phyloP scores from a whole-genome alignment of 106 monocot species.

The Platanthera guangdongensis region DNA sequence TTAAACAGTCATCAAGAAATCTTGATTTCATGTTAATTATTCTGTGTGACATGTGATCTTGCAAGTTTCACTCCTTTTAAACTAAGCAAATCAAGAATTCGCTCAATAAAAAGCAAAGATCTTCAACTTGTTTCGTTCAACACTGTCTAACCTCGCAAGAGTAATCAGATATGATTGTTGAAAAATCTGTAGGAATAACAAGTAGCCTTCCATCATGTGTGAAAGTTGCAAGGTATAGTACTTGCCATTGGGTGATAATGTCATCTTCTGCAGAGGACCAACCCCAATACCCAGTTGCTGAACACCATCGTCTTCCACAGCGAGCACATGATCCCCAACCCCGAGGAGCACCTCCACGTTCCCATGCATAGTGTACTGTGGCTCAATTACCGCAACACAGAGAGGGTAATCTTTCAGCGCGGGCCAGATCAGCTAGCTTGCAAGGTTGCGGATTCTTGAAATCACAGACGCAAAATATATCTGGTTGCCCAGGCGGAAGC shows the following conservation, averaged over 20 bases:
- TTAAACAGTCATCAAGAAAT: background rate
- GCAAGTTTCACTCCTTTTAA: background rate
- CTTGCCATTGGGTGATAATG: slow-evolving; percentile 74
- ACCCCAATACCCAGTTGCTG: slow-evolving; percentile 55
- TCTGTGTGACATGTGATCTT: background rate
- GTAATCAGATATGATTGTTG: slow-evolving; percentile 72
- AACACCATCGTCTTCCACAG: slow-evolving; percentile 78
- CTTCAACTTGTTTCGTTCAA: background rate
- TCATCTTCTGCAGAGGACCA: slow-evolving; percentile 83
- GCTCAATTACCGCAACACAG: slow-evolving; percentile 83
- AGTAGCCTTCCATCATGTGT: slow-evolving; percentile 75
- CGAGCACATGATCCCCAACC: slow-evolving; percentile 49
- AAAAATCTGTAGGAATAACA: slow-evolving; percentile 80
- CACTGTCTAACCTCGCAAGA: slow-evolving; percentile 53
- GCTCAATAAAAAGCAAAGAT: background rate
- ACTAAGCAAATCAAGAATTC: background rate
- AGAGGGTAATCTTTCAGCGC: slow-evolving; percentile 46
- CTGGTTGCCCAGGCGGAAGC: no score
- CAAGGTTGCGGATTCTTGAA: slow-evolving; percentile 51
- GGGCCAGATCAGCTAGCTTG: slow-evolving; percentile 62
- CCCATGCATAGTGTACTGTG: slow-evolving; percentile 86
- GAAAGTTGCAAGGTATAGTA: slow-evolving; percentile 68
- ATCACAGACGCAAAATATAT: slow-evolving; percentile 66
- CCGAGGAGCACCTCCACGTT: slow-evolving; percentile 87
- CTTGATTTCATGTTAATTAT: background rate